Base-by-base conservation (phyloP, 164 flowering plant species). In the Platanus orientalis region DNA sequence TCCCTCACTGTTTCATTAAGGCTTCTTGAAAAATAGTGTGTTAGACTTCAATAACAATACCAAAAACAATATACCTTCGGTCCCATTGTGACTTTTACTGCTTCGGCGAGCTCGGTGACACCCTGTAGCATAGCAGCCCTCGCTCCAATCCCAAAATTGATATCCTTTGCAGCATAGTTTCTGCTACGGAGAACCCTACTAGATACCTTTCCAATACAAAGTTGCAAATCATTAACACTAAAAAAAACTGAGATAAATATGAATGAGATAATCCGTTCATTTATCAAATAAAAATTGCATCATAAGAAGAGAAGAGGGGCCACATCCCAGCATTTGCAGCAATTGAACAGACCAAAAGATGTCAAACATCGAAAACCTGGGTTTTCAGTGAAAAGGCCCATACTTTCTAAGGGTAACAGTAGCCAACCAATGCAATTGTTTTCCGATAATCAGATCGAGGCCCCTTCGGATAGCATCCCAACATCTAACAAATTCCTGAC, bases 61-160 rank as follows among this genome's bases (percentile, higher is more conserved):
- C 10, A 65, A 24, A 27, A 58, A 64, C 19, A 45, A 45, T 16
- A 17, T 74, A 89, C 96, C 92, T 84, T 81, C 6, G 97, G 97
- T 36, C 97, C 94, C 97, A 90, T 90, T 3, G 97, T 90, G 48
- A 90, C 89, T 75, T 81, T 90, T 1, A 90, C 97, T 30, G 86
- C 97, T 32, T 86, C 85, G 1, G 97, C 94, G 45, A 90, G 82
- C 79, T 90, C 92, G 54, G 78, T 68, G n/a, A 90, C 97, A 64
- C 97, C 97, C 58, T 79, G 83, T 16, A 90, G 69, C 90, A 90
- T 80, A 1, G 88, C 87, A 2, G 88, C 89, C 16, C 94, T 86
- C 61, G 90, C 94, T 29, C 83, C 82, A 25, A 65, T 61, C n/a
- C 97, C 97, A 40, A 84, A 88, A 67, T 47, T 74, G 71, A 88